Evolutionary conservation across 2,329 filamentous ascomycete genomes (phyloP).

Genomic region (Neoscytalidium dimidiatum): DNA sequence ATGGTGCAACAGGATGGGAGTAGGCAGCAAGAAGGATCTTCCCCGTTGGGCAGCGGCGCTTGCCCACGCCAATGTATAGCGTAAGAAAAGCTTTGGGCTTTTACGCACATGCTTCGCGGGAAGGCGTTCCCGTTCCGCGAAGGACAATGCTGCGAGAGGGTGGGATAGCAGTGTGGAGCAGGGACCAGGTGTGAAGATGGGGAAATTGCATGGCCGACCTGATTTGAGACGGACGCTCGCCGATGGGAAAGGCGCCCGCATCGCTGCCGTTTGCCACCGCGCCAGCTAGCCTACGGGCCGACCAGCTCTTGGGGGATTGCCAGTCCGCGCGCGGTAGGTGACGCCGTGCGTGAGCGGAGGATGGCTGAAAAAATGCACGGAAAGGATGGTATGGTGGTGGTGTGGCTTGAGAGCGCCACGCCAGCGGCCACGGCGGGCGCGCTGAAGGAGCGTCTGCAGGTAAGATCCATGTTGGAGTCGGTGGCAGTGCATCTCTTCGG

Average conservation of each 20-base stretch:
- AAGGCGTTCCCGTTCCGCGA: slow-evolving; percentile 8
- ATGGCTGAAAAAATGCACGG: background rate
- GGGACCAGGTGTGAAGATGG: background rate
- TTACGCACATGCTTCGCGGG: slow-evolving; percentile 10
- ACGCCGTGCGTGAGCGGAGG: slow-evolving; percentile 1
- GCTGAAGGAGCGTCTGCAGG: background rate
- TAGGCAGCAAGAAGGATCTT: background rate
- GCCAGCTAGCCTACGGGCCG: slow-evolving; percentile 7
- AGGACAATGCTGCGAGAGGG: background rate
- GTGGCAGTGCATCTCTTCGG: slow-evolving; percentile 8
- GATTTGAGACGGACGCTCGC: background rate
- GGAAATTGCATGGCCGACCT: slow-evolving; percentile 8
- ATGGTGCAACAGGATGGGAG: background rate
- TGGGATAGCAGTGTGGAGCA: background rate
- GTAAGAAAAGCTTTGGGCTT: background rate
- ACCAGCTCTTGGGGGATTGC: slow-evolving; percentile 16
- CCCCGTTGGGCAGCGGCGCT: slow-evolving; percentile 4
- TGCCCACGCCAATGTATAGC: background rate
- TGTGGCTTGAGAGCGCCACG: background rate
- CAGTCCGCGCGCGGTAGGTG: slow-evolving; percentile 6
- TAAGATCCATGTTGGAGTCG: background rate
- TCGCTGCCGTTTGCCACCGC: slow-evolving; percentile 5
- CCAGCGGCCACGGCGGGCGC: background rate
- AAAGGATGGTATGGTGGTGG: background rate
- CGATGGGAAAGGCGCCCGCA: background rate